A percentile compares a stretch with the other conserved stretches of the same genome.
Evolutionary conservation across 2,329 filamentous ascomycete species (phyloP).

Genomic region (Cladophialophora yegresii): DNA sequence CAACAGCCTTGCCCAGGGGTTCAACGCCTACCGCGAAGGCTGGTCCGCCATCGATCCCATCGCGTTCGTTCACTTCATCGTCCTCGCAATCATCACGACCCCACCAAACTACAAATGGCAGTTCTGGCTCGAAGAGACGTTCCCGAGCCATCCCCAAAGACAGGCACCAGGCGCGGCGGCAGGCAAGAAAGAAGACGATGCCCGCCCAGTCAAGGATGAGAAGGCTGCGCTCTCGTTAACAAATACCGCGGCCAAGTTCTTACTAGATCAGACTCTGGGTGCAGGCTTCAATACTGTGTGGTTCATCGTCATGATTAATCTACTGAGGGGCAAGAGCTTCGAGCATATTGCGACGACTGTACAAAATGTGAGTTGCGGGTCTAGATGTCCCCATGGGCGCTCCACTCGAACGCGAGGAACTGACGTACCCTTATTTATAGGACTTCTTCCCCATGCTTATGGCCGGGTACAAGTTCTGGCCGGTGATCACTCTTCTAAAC

Average conservation of each 20-base stretch:
- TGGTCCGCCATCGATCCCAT: conserved; percentile 47
- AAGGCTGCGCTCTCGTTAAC: conserved; percentile 31
- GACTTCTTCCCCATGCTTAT: conserved; percentile 40
- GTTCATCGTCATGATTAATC: conserved; percentile 60
- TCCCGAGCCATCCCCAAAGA: conserved; percentile 57
- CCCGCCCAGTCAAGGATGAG: conserved; percentile 7
- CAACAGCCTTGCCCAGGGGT: conserved; percentile 71
- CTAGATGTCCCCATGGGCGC: neutral
- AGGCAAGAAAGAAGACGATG: conserved; percentile 52
- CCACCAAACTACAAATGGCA: conserved; percentile 90
- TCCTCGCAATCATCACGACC: conserved; percentile 71
- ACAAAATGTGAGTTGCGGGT: conserved; percentile 38
- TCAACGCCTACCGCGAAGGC: conserved; percentile 58
- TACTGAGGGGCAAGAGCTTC: conserved; percentile 46
- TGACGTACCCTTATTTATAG: conserved; percentile 9
- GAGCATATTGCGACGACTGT: conserved; percentile 41
- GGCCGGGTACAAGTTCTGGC: conserved; percentile 46
- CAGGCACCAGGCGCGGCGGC: conserved; percentile 52
- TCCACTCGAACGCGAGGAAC: neutral
- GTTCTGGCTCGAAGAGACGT: conserved; percentile 70
- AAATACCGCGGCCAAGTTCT: conserved; percentile 44
- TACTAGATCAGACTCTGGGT: conserved; percentile 59
- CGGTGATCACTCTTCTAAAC: conserved; percentile 44
- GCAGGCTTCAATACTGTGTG: conserved; percentile 58
- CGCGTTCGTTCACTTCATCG: conserved; percentile 66